Percentiles rank a stretch among this genome's conserved stretches.
Conservation (phyloP, 176 grass and related monocot species). For the Puccinellia tenuiflora region DNA sequence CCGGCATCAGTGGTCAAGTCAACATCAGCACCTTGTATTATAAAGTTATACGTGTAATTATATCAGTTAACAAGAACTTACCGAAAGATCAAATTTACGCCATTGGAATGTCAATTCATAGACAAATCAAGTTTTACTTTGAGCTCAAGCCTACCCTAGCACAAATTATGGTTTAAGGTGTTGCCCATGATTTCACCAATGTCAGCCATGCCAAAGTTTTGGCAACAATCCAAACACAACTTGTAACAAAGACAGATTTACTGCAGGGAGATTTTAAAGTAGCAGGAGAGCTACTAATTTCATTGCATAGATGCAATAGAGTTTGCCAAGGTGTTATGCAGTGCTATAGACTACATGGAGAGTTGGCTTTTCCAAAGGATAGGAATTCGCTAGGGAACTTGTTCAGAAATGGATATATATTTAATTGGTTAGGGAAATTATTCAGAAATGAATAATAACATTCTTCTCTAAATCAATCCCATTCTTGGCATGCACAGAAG, state of each 20-base stretch:
- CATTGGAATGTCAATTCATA: neutral
- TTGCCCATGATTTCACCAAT: neutral
- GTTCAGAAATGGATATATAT: neutral
- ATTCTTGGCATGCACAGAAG: neutral
- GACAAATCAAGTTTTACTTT: neutral
- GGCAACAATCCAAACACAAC: neutral
- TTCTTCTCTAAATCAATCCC: neutral
- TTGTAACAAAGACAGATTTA: neutral
- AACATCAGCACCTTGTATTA: slow-evolving; percentile 64
- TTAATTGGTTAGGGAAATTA: neutral
- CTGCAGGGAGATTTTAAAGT: neutral
- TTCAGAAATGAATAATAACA: neutral
- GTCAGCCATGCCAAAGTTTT: neutral
- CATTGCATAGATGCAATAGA: neutral
- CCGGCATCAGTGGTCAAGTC: slow-evolving; percentile 79
- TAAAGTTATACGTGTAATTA: slow-evolving; percentile 20
- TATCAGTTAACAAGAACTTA: neutral
- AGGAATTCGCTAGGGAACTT: no score
- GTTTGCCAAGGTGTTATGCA: neutral
- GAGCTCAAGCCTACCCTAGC: neutral
- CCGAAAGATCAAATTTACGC: neutral
- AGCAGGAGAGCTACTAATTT: neutral
- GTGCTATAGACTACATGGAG: neutral
- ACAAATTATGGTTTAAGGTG: neutral
- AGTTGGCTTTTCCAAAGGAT: neutral